phyloP scores from a whole-genome alignment of 2,329 filamentous ascomycete genomes.

The Trichophyton benhamiae region DNA sequence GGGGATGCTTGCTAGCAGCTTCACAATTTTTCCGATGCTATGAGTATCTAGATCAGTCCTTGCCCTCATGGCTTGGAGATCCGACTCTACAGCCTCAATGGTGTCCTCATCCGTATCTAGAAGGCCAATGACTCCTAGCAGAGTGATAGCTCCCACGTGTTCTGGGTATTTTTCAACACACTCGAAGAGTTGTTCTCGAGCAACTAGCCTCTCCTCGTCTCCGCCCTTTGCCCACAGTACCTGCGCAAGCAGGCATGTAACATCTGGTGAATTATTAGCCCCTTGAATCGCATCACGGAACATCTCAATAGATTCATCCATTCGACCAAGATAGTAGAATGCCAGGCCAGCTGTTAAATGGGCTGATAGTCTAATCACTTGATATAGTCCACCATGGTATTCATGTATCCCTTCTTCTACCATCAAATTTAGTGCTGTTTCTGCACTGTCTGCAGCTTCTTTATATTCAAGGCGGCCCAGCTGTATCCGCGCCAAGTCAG shows the following conservation, averaged over 20 bases:
- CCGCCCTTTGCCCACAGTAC: conserved; percentile 85
- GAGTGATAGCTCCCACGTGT: conserved; percentile 66
- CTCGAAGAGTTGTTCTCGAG: conserved; percentile 66
- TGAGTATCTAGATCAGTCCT: conserved; percentile 49
- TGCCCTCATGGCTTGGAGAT: conserved; percentile 61
- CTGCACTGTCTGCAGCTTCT: conserved; percentile 64
- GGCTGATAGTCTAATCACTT: conserved; percentile 65
- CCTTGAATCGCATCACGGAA: conserved; percentile 72
- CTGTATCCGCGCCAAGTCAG: conserved; percentile 74
- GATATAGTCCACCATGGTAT: conserved; percentile 48
- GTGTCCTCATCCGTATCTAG: conserved; percentile 69
- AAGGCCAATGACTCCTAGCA: conserved; percentile 73
- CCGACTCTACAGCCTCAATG: conserved; percentile 65
- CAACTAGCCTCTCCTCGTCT: conserved; percentile 59
- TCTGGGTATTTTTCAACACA: conserved; percentile 61
- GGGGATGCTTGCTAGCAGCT: conserved; percentile 64
- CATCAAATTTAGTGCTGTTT: conserved; percentile 66
- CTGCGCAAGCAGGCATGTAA: conserved; percentile 76
- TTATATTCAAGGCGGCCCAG: conserved; percentile 56
- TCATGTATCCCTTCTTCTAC: conserved; percentile 57
- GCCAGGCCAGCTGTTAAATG: conserved; percentile 78
- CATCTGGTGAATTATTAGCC: conserved; percentile 63
- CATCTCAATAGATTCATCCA: conserved; percentile 59
- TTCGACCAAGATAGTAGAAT: conserved; percentile 56
- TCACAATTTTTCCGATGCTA: conserved; percentile 58